Evolutionary conservation across 495 filamentous ascomycete species (phyloP), one percentile per base, ranked within the genome.

Genomic region (Letharia columbiana): DNA sequence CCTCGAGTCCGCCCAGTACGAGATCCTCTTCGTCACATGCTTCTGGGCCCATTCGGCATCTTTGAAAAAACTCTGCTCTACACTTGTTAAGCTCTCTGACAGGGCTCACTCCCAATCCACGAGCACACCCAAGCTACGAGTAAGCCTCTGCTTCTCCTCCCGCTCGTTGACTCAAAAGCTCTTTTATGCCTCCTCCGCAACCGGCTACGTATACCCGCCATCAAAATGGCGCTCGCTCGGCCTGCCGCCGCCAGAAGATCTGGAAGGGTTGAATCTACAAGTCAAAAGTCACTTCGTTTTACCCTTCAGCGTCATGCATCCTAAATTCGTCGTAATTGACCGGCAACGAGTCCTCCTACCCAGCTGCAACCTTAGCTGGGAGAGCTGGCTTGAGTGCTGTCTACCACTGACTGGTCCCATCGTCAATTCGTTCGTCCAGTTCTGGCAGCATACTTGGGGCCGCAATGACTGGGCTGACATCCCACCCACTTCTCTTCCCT

Each of bases 351-450:
- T 84, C 4, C 81, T 83, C 47, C 71, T 91, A 15, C 87, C 87
- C 0, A 88, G 86, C 69, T 87, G 85, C 70, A 92, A 92, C 72
- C 82, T 92, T 2, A 90, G 87, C 70, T 90, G 85, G 85, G 89
- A 91, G 72, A 67, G 79, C 18, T 92, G 89, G 89, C 80, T 91
- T 39, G 89, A 91, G 73, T 86, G 86, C 3, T 88, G 84, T 63
- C 74, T 89, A 11, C 80, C 83, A 54, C 69, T 90, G 33, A 77
- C 74, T 8, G 89, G 89, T 2, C 76, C 78, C 0, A 77, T 84
- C 0, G 81, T 87, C 8, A 59, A 60, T 18, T 71, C 78, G n/a
- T 78, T 91, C 20, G 50, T 87, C 33, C 68, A 75, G 5, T 90
- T 90, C 68, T 90, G 86, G 76, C 64, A 70, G 40, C 57, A 74